Conservation (phyloP, 2,329 filamentous ascomycete genomes). For the Arachnopeziza araneosa region DNA sequence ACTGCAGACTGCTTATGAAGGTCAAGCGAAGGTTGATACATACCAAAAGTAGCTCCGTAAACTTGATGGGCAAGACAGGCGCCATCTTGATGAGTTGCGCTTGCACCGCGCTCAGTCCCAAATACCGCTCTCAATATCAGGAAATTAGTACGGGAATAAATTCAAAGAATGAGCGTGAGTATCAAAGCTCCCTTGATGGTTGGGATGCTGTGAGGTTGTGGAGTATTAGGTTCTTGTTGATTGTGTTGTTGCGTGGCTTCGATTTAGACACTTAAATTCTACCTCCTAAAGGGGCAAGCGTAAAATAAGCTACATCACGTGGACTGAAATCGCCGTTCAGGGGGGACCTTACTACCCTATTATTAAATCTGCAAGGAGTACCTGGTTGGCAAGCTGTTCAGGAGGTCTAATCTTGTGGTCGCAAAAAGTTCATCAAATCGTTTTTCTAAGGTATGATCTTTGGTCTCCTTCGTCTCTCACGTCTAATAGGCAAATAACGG, state of each 20-base stretch:
- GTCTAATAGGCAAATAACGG: no score
- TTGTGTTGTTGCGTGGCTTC: constrained; percentile 6
- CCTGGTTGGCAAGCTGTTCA: no score
- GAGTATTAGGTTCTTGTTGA: constrained; percentile 6
- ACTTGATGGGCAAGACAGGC: constrained; percentile 79
- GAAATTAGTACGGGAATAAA: constrained; percentile 12
- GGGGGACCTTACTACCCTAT: no score
- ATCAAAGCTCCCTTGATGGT: constrained; percentile 19
- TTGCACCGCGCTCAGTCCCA: constrained; percentile 21
- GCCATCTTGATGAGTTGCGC: constrained; percentile 28
- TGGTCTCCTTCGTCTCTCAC: no score
- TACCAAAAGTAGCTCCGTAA: constrained; percentile 82
- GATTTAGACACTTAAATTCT: background rate
- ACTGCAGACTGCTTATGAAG: background rate
- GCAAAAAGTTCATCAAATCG: no score
- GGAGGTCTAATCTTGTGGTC: no score
- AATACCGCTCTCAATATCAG: constrained; percentile 24
- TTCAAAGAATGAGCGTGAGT: constrained; percentile 17
- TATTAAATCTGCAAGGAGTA: no score
- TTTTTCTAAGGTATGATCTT: no score
- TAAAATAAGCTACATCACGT: background rate
- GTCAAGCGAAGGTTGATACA: constrained; percentile 35
- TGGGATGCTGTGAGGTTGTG: constrained; percentile 13
- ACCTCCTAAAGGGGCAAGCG: background rate
- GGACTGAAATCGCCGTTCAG: no score